Base-by-base conservation (phyloP, 2,329 filamentous ascomycete species). In the Fusarium palustre region DNA sequence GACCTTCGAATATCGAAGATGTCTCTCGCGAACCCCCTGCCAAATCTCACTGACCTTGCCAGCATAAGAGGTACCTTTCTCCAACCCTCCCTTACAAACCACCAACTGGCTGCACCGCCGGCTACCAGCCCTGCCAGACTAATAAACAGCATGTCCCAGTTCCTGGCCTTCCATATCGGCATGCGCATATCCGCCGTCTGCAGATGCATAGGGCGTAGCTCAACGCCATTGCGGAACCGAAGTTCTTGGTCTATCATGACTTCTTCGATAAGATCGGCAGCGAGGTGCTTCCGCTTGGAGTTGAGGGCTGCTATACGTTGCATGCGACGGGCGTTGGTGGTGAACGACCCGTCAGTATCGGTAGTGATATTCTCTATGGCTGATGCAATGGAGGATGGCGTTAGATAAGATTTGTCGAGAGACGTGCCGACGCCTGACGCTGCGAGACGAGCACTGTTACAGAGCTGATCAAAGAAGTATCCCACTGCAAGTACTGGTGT, bases 181-280 rank as follows among this genome's bases (percentile, higher is more conserved):
- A 83, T 83, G 18, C 81, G 74, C 64, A 76, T 75, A 61, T 83
- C 80, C 0, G 81, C 81, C 3, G 81, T 83, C 70, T 83, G 79
- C 13, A 83, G 71, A 62, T 84, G 81, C 78, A 82, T 82, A 3
- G 80, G 79, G 2, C 75, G 69, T 3, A 73, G 45, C 54, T 72
- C 69, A 7, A 42, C 24, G 22, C 55, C 73, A 2, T 66, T 64
- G 3, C 55, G 57, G 41, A 73, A 57, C 1, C 75, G 53, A 7
- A 75, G 66, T 43, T 78, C 75, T 42, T 75, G 70, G 45, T 83
- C 81, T 28, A 76, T 75, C 64, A 83, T 72, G 15, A 82, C 66
- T 64, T 84, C 81, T 55, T 83, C 82, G 9, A 83, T 70, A 7
- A 83, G 71, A 50, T 82, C 80, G 1, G 78, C 80, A 0, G 77